Evolutionary conservation across 805 yeast species (phyloP).

Genomic region (Millerago galiae): DNA sequence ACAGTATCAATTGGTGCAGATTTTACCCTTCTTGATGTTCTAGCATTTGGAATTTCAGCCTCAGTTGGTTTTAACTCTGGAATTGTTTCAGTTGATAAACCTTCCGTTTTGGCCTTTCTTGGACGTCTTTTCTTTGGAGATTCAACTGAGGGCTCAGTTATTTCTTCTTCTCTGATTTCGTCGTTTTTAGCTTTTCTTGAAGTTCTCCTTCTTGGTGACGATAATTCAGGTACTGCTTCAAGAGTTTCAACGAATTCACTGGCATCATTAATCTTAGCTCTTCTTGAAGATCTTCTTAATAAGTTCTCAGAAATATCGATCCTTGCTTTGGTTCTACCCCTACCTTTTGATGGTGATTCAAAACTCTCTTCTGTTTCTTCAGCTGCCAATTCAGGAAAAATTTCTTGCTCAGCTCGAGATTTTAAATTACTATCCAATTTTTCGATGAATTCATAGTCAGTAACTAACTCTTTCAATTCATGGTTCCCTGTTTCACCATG

Average conservation of each 20-base stretch:
- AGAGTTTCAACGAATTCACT: neutral
- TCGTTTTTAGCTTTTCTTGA: neutral
- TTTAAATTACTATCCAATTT: constrained; percentile 1
- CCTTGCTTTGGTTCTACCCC: no score
- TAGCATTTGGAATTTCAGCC: neutral
- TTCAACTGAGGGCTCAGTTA: neutral
- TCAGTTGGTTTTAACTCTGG: neutral
- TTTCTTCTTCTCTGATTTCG: neutral
- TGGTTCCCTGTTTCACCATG: constrained; percentile 11
- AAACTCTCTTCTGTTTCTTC: neutral
- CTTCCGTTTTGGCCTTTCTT: neutral
- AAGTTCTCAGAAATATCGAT: no score
- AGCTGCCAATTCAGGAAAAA: neutral
- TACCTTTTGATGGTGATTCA: no score
- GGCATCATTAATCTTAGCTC: no score
- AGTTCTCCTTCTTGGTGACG: no score
- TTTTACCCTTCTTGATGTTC: neutral
- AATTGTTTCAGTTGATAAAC: neutral
- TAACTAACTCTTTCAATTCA: constrained; percentile 11
- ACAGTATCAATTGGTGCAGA: neutral
- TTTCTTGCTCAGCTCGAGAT: no score
- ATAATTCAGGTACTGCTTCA: neutral
- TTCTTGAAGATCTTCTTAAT: no score
- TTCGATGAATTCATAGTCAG: constrained; percentile 12
- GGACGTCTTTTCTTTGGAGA: neutral